These are phyloP conservation scores for Bimuria novae-zelandiae DNA, from an alignment of 2,329 filamentous ascomycete species.

Conservation along the genomic window DNA sequence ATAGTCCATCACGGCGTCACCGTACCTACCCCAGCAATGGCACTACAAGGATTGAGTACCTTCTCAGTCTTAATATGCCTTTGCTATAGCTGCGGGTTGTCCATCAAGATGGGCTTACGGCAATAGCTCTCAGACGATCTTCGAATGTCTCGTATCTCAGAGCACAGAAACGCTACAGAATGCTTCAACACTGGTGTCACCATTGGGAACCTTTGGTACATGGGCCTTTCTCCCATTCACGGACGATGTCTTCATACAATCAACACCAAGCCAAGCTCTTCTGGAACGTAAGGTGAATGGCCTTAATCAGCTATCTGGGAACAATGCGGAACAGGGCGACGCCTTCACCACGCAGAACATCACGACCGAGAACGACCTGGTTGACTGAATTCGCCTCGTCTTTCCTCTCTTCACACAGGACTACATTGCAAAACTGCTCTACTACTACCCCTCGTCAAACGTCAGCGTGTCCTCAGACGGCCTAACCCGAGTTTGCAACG, in stretches of 20 bases:
- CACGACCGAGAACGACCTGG: constrained; percentile 47
- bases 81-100: constrained; percentile 45
- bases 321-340: constrained; percentile 59
- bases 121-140: constrained; percentile 35
- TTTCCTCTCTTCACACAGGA: constrained; percentile 38
- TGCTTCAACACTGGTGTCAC: constrained; percentile 43
- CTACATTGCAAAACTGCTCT: constrained; percentile 47
- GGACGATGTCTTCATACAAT: constrained; percentile 47
- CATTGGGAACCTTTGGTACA: constrained; percentile 45
- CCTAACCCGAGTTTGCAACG: constrained; percentile 35
- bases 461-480: constrained; percentile 29
- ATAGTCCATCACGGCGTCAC: constrained; percentile 46
- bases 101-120: constrained; percentile 21
- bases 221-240: constrained; percentile 53
- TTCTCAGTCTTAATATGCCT: constrained; percentile 52
- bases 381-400: constrained; percentile 51
- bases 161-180: constrained; percentile 45
- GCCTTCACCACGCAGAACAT: constrained; percentile 52
- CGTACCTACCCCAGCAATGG: constrained; percentile 62
- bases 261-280: constrained; percentile 47
- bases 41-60: constrained; percentile 54
- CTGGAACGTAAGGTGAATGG: constrained; percentile 46
- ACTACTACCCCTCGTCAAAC: constrained; percentile 44
- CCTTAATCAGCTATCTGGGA: constrained; percentile 41
- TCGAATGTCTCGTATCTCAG: constrained; percentile 49